These are phyloP conservation scores for Tolypocladium nubicola DNA, from an alignment of 2,329 filamentous ascomycete species.

Conservation along the genomic window DNA sequence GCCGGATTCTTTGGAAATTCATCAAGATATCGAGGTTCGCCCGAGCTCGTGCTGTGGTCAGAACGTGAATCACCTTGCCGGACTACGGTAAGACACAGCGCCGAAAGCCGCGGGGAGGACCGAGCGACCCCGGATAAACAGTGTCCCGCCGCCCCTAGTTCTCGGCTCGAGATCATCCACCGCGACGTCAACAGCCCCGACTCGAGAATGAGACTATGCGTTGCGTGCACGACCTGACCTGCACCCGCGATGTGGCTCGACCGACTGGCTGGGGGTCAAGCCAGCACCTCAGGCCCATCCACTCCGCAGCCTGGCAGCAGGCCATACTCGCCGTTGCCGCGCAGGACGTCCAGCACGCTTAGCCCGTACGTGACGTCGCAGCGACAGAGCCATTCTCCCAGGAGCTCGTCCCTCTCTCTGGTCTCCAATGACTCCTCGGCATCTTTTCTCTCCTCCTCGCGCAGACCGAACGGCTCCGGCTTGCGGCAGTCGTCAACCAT, in stretches of 20 bases:
- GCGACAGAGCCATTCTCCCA: constrained; percentile 56
- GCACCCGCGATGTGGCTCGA: constrained; percentile 71
- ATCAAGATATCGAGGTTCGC: no score
- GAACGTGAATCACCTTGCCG: no score
- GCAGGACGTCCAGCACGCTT: constrained; percentile 56
- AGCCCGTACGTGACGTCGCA: constrained; percentile 59
- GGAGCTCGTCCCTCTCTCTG: constrained; percentile 72
- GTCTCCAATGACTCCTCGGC: constrained; percentile 65
- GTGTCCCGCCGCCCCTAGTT: no score
- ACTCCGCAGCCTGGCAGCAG: constrained; percentile 55
- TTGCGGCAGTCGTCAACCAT: constrained; percentile 47
- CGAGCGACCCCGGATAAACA: no score
- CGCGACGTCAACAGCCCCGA: no score
- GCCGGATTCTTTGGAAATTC: no score
- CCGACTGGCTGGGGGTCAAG: constrained; percentile 60
- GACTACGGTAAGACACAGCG: no score
- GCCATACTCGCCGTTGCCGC: constrained; percentile 60
- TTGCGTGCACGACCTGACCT: neutral
- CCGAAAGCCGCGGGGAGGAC: no score
- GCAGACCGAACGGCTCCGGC: constrained; percentile 56
- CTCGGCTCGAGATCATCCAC: no score
- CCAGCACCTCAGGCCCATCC: constrained; percentile 45
- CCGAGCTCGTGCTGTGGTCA: no score
- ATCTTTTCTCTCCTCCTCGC: constrained; percentile 58
- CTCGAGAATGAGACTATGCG: no score